A percentile compares a stretch with the other conserved stretches of the same genome.
Evolutionary conservation across 2,329 filamentous ascomycete species (phyloP).

Genomic region (Aureobasidium vineae): DNA sequence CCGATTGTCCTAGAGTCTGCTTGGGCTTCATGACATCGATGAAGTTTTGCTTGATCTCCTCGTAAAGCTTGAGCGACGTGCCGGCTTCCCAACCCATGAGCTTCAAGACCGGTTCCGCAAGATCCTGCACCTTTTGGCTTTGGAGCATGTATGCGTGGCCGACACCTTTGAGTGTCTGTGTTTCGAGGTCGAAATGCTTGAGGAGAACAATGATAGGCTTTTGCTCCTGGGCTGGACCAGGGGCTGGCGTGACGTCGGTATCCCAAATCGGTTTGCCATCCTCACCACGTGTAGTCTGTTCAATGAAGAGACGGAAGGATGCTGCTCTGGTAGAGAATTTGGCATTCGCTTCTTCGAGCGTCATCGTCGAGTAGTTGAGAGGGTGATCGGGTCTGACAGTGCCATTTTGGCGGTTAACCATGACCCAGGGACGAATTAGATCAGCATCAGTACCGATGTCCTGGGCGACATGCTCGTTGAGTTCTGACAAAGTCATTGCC

Average conservation of each 20-base stretch:
- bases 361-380: slow-evolving; percentile 73
- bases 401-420: slow-evolving; percentile 99
- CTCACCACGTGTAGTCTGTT: slow-evolving; percentile 67
- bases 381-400: slow-evolving; percentile 88
- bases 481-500: slow-evolving; percentile 71
- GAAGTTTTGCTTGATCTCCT: slow-evolving; percentile 98
- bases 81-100: slow-evolving; percentile 85
- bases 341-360: slow-evolving; percentile 60
- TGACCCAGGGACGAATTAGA: slow-evolving; percentile 82
- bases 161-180: slow-evolving; percentile 71
- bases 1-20: slow-evolving; percentile 81
- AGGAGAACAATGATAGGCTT: slow-evolving; percentile 78
- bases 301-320: slow-evolving; percentile 79
- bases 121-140: slow-evolving; percentile 82
- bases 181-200: slow-evolving; percentile 82
- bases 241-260: slow-evolving; percentile 53
- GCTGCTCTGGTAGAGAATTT: slow-evolving; percentile 68
- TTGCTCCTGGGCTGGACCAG: slow-evolving; percentile 38
- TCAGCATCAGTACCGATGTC: slow-evolving; percentile 67
- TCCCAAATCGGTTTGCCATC: slow-evolving; percentile 73
- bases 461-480: slow-evolving; percentile 67
- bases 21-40: slow-evolving; percentile 93
- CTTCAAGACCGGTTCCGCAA: slow-evolving; percentile 72
- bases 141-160: slow-evolving; percentile 85
- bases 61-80: slow-evolving; percentile 71